A percentile compares a stretch with the other conserved stretches of the same genome.
Evolutionary conservation across 345 rosid genomes (phyloP).

Genomic region (Lumnitzera racemosa): DNA sequence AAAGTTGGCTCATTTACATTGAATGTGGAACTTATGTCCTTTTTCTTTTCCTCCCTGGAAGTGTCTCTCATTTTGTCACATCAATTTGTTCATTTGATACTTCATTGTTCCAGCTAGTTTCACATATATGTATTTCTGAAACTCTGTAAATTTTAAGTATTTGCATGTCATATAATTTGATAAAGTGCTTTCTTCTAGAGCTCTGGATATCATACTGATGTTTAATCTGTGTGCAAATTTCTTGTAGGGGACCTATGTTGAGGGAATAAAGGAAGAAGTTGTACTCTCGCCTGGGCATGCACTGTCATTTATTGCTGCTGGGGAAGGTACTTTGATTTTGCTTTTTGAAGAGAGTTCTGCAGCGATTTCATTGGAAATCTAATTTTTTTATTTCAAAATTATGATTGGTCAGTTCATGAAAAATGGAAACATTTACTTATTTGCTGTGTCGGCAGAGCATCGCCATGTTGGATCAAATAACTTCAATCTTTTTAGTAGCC

Average conservation of each 20-base stretch:
- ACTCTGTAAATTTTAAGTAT: too few relatives aligned
- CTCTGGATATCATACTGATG: neutral
- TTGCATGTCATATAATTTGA: neutral
- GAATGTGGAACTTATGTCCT: too few relatives aligned
- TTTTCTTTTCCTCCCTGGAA: too few relatives aligned
- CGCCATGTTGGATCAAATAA: conserved; percentile 99
- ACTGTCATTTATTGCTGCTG: conserved; percentile 97
- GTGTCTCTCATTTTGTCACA: too few relatives aligned
- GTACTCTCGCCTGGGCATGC: conserved; percentile 99
- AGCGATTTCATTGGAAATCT: neutral
- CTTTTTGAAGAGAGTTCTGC: neutral
- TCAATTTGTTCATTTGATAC: too few relatives aligned
- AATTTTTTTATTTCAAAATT: neutral
- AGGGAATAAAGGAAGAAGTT: conserved; percentile 99
- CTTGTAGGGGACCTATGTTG: conserved; percentile 91
- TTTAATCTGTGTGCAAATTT: conserved; percentile 4
- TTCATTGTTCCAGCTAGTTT: too few relatives aligned
- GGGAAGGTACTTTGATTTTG: conserved; percentile 60
- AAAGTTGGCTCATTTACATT: too few relatives aligned
- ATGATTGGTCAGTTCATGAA: neutral
- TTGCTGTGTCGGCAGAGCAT: conserved; percentile 60
- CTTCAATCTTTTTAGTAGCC: conserved; percentile 91
- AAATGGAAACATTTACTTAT: conserved; percentile 1
- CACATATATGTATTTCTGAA: too few relatives aligned
- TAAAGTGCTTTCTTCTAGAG: neutral